Conservation (phyloP, 345 rosid species). For the Melastoma malabathricum region DNA sequence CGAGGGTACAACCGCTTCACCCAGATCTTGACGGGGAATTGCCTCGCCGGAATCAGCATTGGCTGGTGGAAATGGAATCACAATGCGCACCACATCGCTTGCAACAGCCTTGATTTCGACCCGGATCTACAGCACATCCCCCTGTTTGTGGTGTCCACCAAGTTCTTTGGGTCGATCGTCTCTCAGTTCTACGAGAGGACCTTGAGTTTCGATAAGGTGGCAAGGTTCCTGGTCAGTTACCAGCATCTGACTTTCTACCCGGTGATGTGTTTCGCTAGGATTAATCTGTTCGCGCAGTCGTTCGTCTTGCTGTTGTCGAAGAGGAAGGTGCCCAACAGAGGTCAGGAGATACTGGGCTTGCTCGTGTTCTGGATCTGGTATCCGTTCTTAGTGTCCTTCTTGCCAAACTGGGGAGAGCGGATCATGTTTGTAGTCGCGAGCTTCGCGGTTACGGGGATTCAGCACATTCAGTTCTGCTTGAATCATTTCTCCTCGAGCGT, state of each 20-base stretch:
- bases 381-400: slow-evolving; percentile 57
- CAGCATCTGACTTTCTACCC: slow-evolving; percentile 88
- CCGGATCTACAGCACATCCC: slow-evolving; percentile 98
- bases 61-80: slow-evolving; percentile 99
- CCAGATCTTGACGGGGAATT: slow-evolving; percentile 54
- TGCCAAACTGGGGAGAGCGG: slow-evolving; percentile 75
- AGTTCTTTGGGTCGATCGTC: slow-evolving; percentile 43
- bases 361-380: slow-evolving; percentile 87
- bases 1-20: slow-evolving; percentile 21
- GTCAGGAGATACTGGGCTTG: slow-evolving; percentile 48
- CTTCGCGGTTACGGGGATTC: slow-evolving; percentile 56
- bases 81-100: slow-evolving; percentile 76
- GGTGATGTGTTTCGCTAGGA: slow-evolving; percentile 65
- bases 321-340: slow-evolving; percentile 50
- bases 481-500: slow-evolving; percentile 75
- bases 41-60: slow-evolving; percentile 57
- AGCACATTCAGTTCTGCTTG: slow-evolving; percentile 74
- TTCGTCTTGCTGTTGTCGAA: slow-evolving; percentile 45
- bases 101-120: slow-evolving; percentile 81
- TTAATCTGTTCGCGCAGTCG: slow-evolving; percentile 67
- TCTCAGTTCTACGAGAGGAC: slow-evolving; percentile 59
- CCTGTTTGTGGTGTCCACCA: slow-evolving; percentile 58
- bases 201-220: slow-evolving; percentile 51
- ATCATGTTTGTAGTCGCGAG: slow-evolving; percentile 51
- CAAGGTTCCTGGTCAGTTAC: slow-evolving; percentile 57